Percentiles rank a stretch among this genome's conserved stretches.
Conservation (phyloP, 768 basidiomycete species). For the Termitomyces eurrhizus region DNA sequence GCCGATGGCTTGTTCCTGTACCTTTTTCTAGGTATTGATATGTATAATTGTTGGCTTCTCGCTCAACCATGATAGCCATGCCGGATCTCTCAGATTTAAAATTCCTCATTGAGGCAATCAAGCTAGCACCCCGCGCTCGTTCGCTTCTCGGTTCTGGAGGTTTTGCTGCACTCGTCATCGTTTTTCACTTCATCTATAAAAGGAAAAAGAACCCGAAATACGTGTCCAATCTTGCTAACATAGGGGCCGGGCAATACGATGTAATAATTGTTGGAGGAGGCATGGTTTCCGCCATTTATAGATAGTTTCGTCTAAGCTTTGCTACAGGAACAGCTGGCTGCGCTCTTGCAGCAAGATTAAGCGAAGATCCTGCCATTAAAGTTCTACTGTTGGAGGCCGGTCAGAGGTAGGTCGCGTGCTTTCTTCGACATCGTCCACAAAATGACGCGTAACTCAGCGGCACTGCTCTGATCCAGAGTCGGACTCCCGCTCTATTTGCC, state of each 20-base stretch:
- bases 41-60: neutral
- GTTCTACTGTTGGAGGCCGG: constrained; percentile 59
- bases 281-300: constrained; percentile 13
- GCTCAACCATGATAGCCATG: constrained; percentile 9
- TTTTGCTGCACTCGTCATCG: constrained; percentile 20
- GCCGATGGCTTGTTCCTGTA: constrained; percentile 9
- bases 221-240: constrained; percentile 20
- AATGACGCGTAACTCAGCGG: constrained; percentile 31
- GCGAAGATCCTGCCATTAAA: constrained; percentile 46
- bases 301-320: neutral
- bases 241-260: constrained; percentile 36
- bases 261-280: constrained; percentile 54
- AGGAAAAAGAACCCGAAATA: constrained; percentile 15
- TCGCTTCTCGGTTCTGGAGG: constrained; percentile 16
- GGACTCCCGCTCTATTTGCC: constrained; percentile 37
- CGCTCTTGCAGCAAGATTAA: constrained; percentile 52
- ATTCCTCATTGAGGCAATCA: constrained; percentile 10
- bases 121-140: constrained; percentile 7
- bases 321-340: constrained; percentile 54
- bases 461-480: constrained; percentile 31
- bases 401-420: constrained; percentile 37
- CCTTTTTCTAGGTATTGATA: neutral
- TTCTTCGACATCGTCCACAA: neutral
- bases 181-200: constrained; percentile 20
- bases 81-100: constrained; percentile 1